Base-by-base conservation (phyloP, 2,329 filamentous ascomycete species). In the Ophiognomonia clavigignenti-juglandacearum region DNA sequence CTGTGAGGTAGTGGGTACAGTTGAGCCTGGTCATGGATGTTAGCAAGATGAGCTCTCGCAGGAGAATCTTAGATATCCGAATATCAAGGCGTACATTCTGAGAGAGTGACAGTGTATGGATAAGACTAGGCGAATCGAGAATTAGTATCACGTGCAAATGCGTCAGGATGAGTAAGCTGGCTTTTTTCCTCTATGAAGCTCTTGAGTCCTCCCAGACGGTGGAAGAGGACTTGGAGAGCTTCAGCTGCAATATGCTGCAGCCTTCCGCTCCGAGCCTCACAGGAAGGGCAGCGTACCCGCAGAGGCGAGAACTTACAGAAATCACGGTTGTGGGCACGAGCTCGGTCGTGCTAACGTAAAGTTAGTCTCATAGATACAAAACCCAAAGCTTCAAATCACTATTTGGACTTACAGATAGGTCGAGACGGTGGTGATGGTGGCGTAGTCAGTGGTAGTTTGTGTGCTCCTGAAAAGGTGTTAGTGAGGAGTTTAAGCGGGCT, bases 21-120 rank as follows among this genome's bases (percentile, higher is more conserved):
- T n/a, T n/a, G n/a, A n/a, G n/a, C n/a, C n/a, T n/a, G n/a, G n/a
- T n/a, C n/a, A n/a, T n/a, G n/a, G n/a, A n/a, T 51, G 37, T 37
- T 51, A 13, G 22, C 29, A 24, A 9, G 10, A 18, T 23, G 34
- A 38, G 38, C 41, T 16, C 19, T 45, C 19, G 42, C 49, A 5
- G 44, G 38, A 16, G 1, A 19, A 11, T 41, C 16, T 13, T 48
- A 51, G 29, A 38, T 16, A 31, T 34, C 31, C 20, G 24, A 20
- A 22, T 26, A 19, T 9, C 42, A 39, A 23, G 41, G 45, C 31
- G 45, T 42, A 39, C 53, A 54, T 35, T 35, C 39, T 24, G 42
- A 38, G 6, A 51, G 34, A 6, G 53, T 54, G 34, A 35, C 31
- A 9, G 45, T 53, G 13, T 51, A 49, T 4, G 51, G 51, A 23